Evolutionary conservation across 169 alveolate species (phyloP).

Genomic region (Miamiensis avidus): DNA sequence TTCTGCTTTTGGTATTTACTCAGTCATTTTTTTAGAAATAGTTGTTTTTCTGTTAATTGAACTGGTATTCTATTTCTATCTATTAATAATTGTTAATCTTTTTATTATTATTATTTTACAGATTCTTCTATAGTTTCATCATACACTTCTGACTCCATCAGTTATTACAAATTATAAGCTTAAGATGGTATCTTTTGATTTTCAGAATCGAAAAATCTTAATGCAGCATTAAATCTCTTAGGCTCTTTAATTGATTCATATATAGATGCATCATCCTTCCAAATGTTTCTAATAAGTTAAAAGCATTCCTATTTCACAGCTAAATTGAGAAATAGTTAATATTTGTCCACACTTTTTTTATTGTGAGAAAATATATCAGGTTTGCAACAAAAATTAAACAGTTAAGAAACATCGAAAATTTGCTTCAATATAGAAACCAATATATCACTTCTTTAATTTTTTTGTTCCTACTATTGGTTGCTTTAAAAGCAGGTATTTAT

Average conservation of each 20-base stretch:
- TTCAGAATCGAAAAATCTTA: background rate
- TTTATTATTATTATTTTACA: too few species aligned
- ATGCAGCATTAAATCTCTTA: background rate
- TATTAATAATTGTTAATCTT: too few species aligned
- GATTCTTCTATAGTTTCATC: background rate
- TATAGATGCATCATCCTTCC: background rate
- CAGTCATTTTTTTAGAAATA: too few species aligned
- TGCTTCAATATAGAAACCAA: background rate
- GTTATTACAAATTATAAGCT: too few species aligned
- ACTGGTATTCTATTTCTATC: background rate
- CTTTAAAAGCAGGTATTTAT: too few species aligned
- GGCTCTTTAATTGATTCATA: background rate
- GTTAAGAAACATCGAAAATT: too few species aligned
- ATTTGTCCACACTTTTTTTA: too few species aligned
- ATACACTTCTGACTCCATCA: background rate
- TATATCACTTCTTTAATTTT: background rate
- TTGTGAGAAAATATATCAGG: background rate
- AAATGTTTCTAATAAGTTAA: background rate
- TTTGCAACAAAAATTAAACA: too few species aligned
- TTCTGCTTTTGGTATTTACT: background rate
- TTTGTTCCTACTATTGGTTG: too few species aligned
- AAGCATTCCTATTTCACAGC: too few species aligned
- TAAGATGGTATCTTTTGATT: background rate
- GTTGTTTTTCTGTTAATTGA: background rate
- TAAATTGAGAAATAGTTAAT: too few species aligned